phyloP scores from a whole-genome alignment of 225 moss, liverwort and hornwort genomes.

The Marchantia polymorpha region DNA sequence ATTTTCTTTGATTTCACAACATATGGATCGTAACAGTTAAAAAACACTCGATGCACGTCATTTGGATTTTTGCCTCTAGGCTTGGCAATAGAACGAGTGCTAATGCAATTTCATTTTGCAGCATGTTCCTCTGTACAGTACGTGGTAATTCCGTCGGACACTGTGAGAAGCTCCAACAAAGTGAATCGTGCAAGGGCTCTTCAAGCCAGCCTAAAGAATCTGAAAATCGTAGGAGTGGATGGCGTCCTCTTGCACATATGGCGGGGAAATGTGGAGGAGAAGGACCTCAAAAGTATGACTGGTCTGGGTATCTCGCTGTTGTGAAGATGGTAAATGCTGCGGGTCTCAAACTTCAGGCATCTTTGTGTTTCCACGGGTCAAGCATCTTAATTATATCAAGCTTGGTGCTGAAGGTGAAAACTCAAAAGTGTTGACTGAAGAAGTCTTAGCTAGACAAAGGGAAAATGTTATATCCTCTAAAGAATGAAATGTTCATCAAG shows the following conservation, averaged over 20 bases:
- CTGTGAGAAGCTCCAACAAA: conserved; percentile 27
- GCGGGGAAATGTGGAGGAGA: conserved; percentile 75
- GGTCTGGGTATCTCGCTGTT: conserved; percentile 55
- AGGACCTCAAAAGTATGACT: conserved; percentile 56
- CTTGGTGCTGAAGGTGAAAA: no score
- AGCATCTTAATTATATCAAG: conserved; percentile 34
- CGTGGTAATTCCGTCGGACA: conserved; percentile 30
- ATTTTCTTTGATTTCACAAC: no score
- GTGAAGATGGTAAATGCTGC: conserved; percentile 52
- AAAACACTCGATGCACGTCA: no score
- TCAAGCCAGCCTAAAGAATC: conserved; percentile 30
- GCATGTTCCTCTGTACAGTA: conserved; percentile 39
- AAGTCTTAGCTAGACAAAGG: no score
- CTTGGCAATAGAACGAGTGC: neutral
- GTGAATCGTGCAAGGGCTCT: conserved; percentile 30
- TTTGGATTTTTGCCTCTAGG: no score
- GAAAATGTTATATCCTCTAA: no score
- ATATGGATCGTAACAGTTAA: no score
- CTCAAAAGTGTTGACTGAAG: no score
- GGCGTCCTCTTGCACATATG: conserved; percentile 77
- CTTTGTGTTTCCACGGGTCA: conserved; percentile 48
- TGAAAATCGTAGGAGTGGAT: conserved; percentile 67
- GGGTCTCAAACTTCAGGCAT: conserved; percentile 65
- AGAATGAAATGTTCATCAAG: no score
- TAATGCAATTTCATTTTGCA: conserved; percentile 17